phyloP scores from a whole-genome alignment of 257 asterid genomes.

The Scutellaria baicalensis region DNA sequence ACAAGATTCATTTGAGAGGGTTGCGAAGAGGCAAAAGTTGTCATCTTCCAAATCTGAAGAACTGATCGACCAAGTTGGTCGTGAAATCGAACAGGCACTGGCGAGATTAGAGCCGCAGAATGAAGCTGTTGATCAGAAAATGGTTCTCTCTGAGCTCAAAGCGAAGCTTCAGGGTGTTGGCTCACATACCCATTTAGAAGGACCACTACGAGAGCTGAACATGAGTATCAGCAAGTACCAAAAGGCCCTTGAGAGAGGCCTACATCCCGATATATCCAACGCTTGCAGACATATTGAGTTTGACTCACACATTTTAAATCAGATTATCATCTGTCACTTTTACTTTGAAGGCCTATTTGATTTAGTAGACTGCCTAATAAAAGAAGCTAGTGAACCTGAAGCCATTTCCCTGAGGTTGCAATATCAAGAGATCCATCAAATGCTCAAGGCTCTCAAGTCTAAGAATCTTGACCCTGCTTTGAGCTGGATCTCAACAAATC shows the following conservation, averaged over 20 bases:
- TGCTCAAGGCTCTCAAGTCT: constrained; percentile 35
- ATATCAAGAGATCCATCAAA: constrained; percentile 42
- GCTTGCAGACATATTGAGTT: constrained; percentile 39
- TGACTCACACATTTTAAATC: constrained; percentile 32
- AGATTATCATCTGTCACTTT: constrained; percentile 44
- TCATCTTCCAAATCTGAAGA: constrained; percentile 41
- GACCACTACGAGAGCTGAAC: constrained; percentile 31
- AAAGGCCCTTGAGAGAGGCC: constrained; percentile 33
- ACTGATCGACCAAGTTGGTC: constrained; percentile 38
- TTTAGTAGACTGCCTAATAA: constrained; percentile 35
- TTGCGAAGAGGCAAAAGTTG: constrained; percentile 47
- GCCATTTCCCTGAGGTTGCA: constrained; percentile 32
- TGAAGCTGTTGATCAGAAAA: constrained; percentile 28
- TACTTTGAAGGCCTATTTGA: constrained; percentile 45
- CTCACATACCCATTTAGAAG: constrained; percentile 26
- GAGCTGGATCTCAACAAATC: constrained; percentile 42
- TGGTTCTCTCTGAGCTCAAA: constrained; percentile 37
- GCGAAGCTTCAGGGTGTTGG: constrained; percentile 34
- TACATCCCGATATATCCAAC: constrained; percentile 47
- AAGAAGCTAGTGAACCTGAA: constrained; percentile 51
- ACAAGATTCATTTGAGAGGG: constrained; percentile 48
- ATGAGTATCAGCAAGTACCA: constrained; percentile 27
- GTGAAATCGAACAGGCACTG: constrained; percentile 45
- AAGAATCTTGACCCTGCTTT: constrained; percentile 49
- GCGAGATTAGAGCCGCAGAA: constrained; percentile 22